Percentiles rank a stretch among this genome's conserved stretches.
Evolutionary conservation across 2,329 filamentous ascomycete genomes (phyloP).

Genomic region (Mycosphaerelloides madeirae): DNA sequence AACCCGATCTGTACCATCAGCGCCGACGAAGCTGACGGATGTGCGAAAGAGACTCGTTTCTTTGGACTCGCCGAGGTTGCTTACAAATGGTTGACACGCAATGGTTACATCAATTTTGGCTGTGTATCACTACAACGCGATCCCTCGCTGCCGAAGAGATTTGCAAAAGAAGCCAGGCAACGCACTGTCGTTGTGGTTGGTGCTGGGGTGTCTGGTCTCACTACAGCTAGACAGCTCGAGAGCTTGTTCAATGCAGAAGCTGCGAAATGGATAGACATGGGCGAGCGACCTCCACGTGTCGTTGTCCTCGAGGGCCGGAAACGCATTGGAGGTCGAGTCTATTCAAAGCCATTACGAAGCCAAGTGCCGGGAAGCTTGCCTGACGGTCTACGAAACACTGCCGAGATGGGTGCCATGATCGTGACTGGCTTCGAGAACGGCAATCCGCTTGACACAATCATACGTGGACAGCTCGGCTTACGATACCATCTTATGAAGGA

Average conservation of each 20-base stretch:
- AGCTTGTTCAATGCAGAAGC: slow-evolving; percentile 77
- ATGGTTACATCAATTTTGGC: slow-evolving; percentile 95
- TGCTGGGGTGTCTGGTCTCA: slow-evolving; percentile 88
- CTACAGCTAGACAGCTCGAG: slow-evolving; percentile 86
- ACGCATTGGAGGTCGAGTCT: slow-evolving; percentile 86
- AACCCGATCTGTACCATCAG: slow-evolving; percentile 81
- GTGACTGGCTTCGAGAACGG: slow-evolving; percentile 95
- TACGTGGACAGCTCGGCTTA: slow-evolving; percentile 83
- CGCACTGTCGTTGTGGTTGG: slow-evolving; percentile 83
- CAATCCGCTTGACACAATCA: slow-evolving; percentile 85
- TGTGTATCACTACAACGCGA: slow-evolving; percentile 66
- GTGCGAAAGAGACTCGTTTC: slow-evolving; percentile 80
- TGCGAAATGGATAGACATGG: slow-evolving; percentile 59
- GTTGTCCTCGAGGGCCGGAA: slow-evolving; percentile 81
- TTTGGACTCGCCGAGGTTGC: slow-evolving; percentile 84
- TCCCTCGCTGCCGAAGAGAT: slow-evolving; percentile 26
- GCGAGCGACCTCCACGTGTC: slow-evolving; percentile 67
- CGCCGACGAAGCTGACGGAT: slow-evolving; percentile 81
- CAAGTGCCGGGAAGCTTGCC: slow-evolving; percentile 51
- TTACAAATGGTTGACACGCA: slow-evolving; percentile 85
- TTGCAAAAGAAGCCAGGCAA: slow-evolving; percentile 45
- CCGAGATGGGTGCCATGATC: slow-evolving; percentile 97
- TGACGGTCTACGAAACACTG: slow-evolving; percentile 63
- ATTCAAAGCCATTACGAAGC: slow-evolving; percentile 69
- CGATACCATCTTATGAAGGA: slow-evolving; percentile 77